phyloP scores from a whole-genome alignment of 192 early-diverging fungal genomes.

The Pilaira anomala region DNA sequence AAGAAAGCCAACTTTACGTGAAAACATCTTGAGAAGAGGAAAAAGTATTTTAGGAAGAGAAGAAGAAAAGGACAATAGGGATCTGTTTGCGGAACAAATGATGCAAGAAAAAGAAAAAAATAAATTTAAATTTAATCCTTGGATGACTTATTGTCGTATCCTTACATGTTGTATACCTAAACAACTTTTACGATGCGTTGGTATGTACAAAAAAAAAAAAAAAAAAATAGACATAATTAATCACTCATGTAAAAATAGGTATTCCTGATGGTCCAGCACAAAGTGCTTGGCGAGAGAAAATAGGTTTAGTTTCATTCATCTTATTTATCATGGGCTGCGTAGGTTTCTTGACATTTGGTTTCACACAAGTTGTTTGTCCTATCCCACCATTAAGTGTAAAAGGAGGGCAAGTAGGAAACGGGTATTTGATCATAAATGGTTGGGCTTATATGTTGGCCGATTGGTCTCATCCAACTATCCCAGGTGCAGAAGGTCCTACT shows the following conservation, averaged over 20 bases:
- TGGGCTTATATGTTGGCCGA: constrained; percentile 59
- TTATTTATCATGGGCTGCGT: constrained; percentile 64
- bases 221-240: background rate
- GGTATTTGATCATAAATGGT: constrained; percentile 58
- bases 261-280: constrained; percentile 58
- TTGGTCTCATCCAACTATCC: constrained; percentile 15
- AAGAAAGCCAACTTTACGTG: no score
- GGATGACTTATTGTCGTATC: constrained; percentile 43
- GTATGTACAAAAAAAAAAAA: constrained; percentile 45
- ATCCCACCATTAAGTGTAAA: constrained; percentile 21
- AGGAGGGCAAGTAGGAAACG: constrained; percentile 32
- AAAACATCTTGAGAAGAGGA: constrained; percentile 32
- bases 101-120: background rate
- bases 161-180: constrained; percentile 44
- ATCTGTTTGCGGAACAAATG: no score
- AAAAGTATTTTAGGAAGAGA: constrained; percentile 35
- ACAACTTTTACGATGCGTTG: constrained; percentile 32
- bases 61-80: no score
- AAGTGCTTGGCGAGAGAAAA: constrained; percentile 89
- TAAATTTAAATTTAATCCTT: constrained; percentile 9
- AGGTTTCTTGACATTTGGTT: constrained; percentile 86
- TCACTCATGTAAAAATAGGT: constrained; percentile 37
- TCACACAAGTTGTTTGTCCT: constrained; percentile 62
- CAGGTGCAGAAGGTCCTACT: constrained; percentile 27
- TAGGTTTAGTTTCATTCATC: constrained; percentile 81